phyloP scores from a whole-genome alignment of 2,329 filamentous ascomycete genomes.

The Corniculantispora saksenae region DNA sequence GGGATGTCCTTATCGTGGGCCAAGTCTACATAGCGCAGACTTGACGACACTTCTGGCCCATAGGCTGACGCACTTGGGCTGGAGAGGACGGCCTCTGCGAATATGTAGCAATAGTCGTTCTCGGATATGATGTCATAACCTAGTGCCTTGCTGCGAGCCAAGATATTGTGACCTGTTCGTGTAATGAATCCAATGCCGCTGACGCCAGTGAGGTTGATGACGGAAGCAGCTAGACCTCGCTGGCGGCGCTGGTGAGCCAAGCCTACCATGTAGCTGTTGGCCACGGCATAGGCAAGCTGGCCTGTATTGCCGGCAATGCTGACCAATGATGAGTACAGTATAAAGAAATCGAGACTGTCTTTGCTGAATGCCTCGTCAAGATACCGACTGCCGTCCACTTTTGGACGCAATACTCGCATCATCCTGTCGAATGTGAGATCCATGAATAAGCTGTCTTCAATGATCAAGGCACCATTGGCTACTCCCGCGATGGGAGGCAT shows the following conservation, averaged over 20 bases:
- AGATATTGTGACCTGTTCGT: constrained; percentile 18
- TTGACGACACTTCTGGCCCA: constrained; percentile 12
- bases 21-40: constrained; percentile 4
- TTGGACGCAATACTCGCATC: constrained; percentile 11
- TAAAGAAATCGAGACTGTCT: constrained; percentile 19
- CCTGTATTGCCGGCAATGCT: constrained; percentile 11
- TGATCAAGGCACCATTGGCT: constrained; percentile 39
- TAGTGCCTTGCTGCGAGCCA: neutral
- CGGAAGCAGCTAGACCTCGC: constrained; percentile 39
- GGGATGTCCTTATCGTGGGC: neutral
- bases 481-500: constrained; percentile 40
- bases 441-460: constrained; percentile 30
- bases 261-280: constrained; percentile 33
- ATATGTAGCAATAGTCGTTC: constrained; percentile 23
- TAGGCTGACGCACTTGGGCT: neutral
- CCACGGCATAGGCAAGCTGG: constrained; percentile 23
- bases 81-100: constrained; percentile 22
- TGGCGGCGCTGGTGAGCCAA: constrained; percentile 39
- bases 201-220: constrained; percentile 27
- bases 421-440: constrained; percentile 22
- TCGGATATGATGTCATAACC: constrained; percentile 12
- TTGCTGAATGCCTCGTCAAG: constrained; percentile 14
- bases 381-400: constrained; percentile 17
- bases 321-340: constrained; percentile 19
- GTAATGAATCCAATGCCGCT: constrained; percentile 40